These are phyloP conservation scores for Trichoderma oligosporum DNA, from an alignment of 2,329 filamentous ascomycete species.

Conservation along the genomic window DNA sequence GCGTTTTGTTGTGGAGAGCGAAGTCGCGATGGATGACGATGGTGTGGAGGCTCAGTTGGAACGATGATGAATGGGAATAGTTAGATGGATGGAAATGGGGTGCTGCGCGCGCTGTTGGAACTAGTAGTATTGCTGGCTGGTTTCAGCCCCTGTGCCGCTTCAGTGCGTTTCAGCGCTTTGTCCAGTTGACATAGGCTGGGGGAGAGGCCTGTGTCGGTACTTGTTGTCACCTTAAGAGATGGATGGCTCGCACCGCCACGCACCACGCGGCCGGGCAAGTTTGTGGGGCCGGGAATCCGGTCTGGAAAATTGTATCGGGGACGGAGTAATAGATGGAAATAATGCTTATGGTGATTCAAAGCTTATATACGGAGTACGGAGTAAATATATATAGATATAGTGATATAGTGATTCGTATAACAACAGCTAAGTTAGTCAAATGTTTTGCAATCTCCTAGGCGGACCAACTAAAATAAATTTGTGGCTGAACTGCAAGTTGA, in stretches of 20 bases:
- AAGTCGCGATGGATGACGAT: slow-evolving; percentile 15
- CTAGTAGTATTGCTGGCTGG: not conserved
- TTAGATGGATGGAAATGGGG: not conserved
- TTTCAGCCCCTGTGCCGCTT: slow-evolving; percentile 1
- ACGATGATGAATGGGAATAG: not conserved
- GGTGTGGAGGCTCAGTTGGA: slow-evolving; percentile 3
- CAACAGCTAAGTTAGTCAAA: no score
- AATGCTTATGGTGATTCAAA: not conserved
- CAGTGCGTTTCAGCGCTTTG: not conserved
- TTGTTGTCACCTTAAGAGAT: no score
- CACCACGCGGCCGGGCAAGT: slow-evolving; percentile 23
- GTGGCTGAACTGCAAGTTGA: not conserved
- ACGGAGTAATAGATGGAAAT: not conserved
- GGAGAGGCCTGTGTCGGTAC: no score
- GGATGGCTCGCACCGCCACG: slow-evolving; percentile 24
- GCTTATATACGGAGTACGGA: not conserved
- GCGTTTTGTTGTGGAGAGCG: not conserved
- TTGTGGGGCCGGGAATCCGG: slow-evolving; percentile 19
- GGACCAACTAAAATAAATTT: not conserved
- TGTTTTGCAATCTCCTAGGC: no score
- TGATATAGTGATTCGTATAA: no score
- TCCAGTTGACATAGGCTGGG: not conserved
- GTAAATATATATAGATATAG: no score
- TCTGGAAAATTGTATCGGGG: not conserved
- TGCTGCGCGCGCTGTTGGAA: no score